Conservation (phyloP, 805 yeast genomes). For the Suhomyces vadensis region DNA sequence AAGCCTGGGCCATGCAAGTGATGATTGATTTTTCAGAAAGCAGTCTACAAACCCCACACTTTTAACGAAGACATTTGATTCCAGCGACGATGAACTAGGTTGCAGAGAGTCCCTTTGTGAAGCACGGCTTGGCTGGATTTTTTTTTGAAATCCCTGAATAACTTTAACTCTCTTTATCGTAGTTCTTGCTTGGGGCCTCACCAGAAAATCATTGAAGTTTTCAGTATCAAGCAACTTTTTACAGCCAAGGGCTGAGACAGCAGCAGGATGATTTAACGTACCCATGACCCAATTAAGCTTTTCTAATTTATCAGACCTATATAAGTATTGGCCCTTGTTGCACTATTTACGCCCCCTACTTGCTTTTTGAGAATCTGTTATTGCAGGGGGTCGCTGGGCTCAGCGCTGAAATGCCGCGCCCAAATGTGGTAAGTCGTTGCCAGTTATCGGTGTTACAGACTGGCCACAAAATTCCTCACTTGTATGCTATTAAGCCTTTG, state of each 20-base stretch:
- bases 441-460: too few relatives aligned
- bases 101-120: neutral
- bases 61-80: neutral
- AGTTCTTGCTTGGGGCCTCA: neutral
- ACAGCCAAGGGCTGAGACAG: neutral
- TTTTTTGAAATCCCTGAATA: neutral
- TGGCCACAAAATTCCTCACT: too few relatives aligned
- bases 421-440: neutral
- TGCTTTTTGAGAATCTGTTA: too few relatives aligned
- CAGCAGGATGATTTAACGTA: neutral
- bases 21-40: neutral
- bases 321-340: too few relatives aligned
- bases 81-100: too few relatives aligned
- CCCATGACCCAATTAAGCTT: too few relatives aligned
- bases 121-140: neutral
- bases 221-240: neutral
- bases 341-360: too few relatives aligned
- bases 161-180: conserved; percentile 1
- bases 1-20: conserved; percentile 4
- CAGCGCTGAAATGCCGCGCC: conserved; percentile 1
- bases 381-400: too few relatives aligned
- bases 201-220: neutral
- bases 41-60: neutral
- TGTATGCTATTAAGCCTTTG: too few relatives aligned
- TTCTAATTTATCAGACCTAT: too few relatives aligned